Base-by-base conservation (phyloP, 2,329 filamentous ascomycete genomes). In the Aspergillus sergii region DNA sequence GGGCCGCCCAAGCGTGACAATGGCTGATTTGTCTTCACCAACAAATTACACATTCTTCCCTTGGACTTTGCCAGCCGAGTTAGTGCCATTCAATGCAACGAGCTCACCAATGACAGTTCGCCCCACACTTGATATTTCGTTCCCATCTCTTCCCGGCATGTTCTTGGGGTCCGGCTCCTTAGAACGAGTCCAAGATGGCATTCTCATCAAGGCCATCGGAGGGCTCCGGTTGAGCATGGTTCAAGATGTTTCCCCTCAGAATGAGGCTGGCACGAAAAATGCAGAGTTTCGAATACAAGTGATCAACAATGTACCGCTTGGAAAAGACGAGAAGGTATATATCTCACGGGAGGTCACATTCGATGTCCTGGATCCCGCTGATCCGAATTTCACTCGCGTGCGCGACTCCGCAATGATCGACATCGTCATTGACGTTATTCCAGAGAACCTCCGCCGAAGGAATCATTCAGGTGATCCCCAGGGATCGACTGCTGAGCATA, bases 21-120 rank as follows among this genome's bases (percentile, higher is more conserved):
- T 84, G 32, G 81, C 83, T 9, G 86, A 85, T 72, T 78, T 83
- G 60, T 80, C 74, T 64, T 89, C 88, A 16, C 86, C 86, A 8
- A 89, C 88, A 0, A 96, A 96, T 71, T 89, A 94, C 75, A 94
- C 91, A 0, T 89, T 92, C 71, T 98, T 93, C 72, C 95, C 95
- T 0, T 98, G 94, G 94, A 98, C 95, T 0, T 81, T 99, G 0
- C 94, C 95, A 0, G 82, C 83, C 1, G 84, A 87, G 30, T 83
- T 96, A 69, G 84, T 97, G 3, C 93, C 94, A 0, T 78, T 81
- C 11, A 88, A 96, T 71, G 94, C 91, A 0, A 90, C 85, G n/a
- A 96, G 92, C 69, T 85, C 89, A 5, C 87, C 86, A 14, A 89
- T 96, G 68, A 84, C 88, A 6, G 83, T 88, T 61, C 89, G 90